Evolutionary conservation across 2,329 filamentous ascomycete species (phyloP), one percentile per base, ranked within the genome.

Genomic region (Epichloe brachyelytri): DNA sequence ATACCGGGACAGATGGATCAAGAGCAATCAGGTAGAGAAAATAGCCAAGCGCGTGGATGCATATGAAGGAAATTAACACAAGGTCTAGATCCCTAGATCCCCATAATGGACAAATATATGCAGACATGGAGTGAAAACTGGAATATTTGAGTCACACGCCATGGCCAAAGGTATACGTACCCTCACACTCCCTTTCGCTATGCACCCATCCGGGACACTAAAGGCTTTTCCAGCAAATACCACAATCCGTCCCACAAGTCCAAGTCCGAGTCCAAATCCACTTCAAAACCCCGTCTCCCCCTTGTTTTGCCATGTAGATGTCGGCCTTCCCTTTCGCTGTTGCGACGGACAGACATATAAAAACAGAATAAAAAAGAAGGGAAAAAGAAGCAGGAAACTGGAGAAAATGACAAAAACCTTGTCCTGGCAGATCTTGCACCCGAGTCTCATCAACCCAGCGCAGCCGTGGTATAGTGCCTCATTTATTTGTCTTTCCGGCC

Each of bases 121-220:
- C 51, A 52, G 53, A 61, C 54, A 54, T 57, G 56, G 58, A 52
- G 53, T 52, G 52, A 66, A 41, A 61, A 60, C 61, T 58, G 20
- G 30, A 47, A 58, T 61, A 57, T 60, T 58, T 59, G 58, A 56
- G 54, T 62, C 65, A 65, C 63, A 61, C 62, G 62, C 56, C 65
- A 66, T 62, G 63, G 62, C 64, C 64, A 67, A 65, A 54, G 61
- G 30, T 30, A 57, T 63, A 64, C 36, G 15, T 63, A 65, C 60
- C 67, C 62, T 61, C 58, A 67, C 66, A 67, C 67, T 67, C 65
- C 66, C 65, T 65, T 65, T 68, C 68, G 68, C 68, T 70, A 70
- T 70, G 68, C 68, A 69, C 63, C 66, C 62, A 60, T 60, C 60
- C 64, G 56, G 58, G 63, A 65, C 62, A 64, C 64, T 61, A 65